Base-by-base conservation (phyloP, 2,329 filamentous ascomycete species). In the Lojkania enalia region DNA sequence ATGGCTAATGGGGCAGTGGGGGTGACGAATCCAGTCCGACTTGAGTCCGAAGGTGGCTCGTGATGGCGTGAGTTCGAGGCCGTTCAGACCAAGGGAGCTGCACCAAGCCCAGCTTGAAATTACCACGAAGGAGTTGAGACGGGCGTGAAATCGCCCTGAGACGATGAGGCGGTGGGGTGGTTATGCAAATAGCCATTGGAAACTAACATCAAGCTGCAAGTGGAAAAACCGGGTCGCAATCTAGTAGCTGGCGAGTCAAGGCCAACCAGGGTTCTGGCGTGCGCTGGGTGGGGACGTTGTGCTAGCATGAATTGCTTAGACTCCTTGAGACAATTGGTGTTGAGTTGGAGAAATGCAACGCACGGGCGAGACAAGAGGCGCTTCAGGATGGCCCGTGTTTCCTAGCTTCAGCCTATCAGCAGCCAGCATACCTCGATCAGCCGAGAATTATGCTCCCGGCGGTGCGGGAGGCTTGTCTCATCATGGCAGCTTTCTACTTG, bases 261-360 rank as follows among this genome's bases (percentile, higher is more conserved):
- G 54, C 55, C 58, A 61, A 62, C 49, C 58, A 57, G 55, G 49
- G 54, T 54, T 49, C 56, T 47, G 51, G 31, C 36, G 52, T 46
- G 32, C 27, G 20, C 30, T 46, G 44, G 42, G 42, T 46, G 38
- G 56, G 50, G 29, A 30, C 21, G 29, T 46, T 45, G 36, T 47
- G 43, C 32, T 38, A 40, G 62, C 61, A 66, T 65, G 55, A 65
- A 48, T 44, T 51, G 52, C 44, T 36, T 25, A 44, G 43, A 41
- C 62, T 52, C 63, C 63, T 66, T 69, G 63, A 69, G 58, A 69
- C 65, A 58, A 66, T 64, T 69, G 62, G 64, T 64, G 65, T 67
- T 66, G 63, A 66, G 50, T 55, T 60, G 38, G 44, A 47, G 38
- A 44, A 48, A 40, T 31, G 32, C 27, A 43, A 48, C 42, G 52